Base-by-base conservation (phyloP, 331 rosid genomes). In the Spiraea crenata region DNA sequence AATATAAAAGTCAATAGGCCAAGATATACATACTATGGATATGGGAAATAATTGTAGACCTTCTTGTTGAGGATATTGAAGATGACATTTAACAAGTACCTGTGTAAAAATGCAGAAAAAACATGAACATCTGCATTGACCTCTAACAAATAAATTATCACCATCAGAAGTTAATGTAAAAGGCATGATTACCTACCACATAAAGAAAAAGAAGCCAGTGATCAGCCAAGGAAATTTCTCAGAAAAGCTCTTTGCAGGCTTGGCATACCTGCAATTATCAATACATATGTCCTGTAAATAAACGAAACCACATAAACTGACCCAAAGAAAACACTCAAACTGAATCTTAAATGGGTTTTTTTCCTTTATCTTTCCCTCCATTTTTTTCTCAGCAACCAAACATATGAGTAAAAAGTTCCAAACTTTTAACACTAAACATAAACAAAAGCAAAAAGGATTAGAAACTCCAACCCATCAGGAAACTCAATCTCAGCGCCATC, bases 51-150 rank as follows among this genome's bases (percentile, higher is more conserved):
- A 57, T 93, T 93, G 62, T 93, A 93, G 81, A 93, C 88, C 85
- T 89, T 93, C 87, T 93, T 93, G 90, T 93, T 93, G 80, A 93
- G 82, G 50, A 93, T 93, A 78, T 93, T 93, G 77, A 93, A 93
- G 74, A 93, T 93, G 69, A 93, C 99, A 67, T 93, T 93, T 76
- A 93, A 77, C 49, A 93, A 89, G 84, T 93, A 91, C 99, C 96
- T 93, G 83, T 84, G 58, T 13, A 47, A 60, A 78, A 76, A 46
- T 25, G 39, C 63, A 56, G 25, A 52, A 65, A 65, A 37, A 74
- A 11, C 6, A 65, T 57, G 25, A 70, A 6, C 74, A 57, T 57
- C 45, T 15, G 45, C 78, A 56, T 44, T 12, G 63, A 52, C 70
- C 14, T 54, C 19, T 9, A 35, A 58, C 25, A 35, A 34, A 31